Conservation (phyloP, 2,329 filamentous ascomycete species). For the Botryotinia globosa region DNA sequence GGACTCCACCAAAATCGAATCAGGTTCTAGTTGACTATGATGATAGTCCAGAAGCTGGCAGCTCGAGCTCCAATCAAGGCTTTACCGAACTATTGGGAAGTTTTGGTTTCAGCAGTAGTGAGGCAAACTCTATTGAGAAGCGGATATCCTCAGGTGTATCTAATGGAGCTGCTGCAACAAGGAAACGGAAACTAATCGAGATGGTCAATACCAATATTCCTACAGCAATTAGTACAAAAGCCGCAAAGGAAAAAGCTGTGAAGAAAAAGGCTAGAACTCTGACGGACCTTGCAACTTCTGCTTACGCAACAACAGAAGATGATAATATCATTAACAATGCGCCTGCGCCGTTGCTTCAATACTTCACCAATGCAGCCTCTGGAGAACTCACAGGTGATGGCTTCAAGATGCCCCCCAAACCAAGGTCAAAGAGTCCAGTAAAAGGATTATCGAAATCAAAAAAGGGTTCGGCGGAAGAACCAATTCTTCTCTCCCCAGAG, state of each 20-base stretch:
- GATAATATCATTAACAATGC: slow-evolving; percentile 35
- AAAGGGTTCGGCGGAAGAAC: slow-evolving; percentile 40
- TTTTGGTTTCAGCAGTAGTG: slow-evolving; percentile 41
- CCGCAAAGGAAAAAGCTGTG: slow-evolving; percentile 12
- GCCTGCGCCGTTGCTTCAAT: slow-evolving; percentile 46
- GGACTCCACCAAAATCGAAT: slow-evolving; percentile 62
- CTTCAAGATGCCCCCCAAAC: slow-evolving; percentile 31
- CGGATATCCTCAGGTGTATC: not conserved
- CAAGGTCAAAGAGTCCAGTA: slow-evolving; percentile 29
- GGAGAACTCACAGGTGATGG: slow-evolving; percentile 19
- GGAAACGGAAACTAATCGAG: slow-evolving; percentile 58
- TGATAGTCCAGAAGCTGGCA: not conserved
- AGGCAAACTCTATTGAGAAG: slow-evolving; percentile 23
- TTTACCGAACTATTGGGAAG: slow-evolving; percentile 42
- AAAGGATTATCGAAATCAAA: slow-evolving; percentile 40
- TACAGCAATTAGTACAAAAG: not conserved
- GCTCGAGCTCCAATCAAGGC: slow-evolving; percentile 20
- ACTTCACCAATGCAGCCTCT: slow-evolving; percentile 40
- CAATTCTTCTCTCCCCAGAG: slow-evolving; percentile 63
- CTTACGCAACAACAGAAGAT: slow-evolving; percentile 50
- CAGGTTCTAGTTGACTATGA: not conserved
- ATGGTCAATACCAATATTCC: slow-evolving; percentile 43
- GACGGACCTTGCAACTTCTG: slow-evolving; percentile 72
- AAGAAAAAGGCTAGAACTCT: slow-evolving; percentile 75
- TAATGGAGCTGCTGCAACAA: slow-evolving; percentile 36